A percentile compares a stretch with the other conserved stretches of the same genome.
These are phyloP conservation scores for Berberis thunbergii DNA, from an alignment of 164 flowering plant genomes.

Conservation along the genomic window DNA sequence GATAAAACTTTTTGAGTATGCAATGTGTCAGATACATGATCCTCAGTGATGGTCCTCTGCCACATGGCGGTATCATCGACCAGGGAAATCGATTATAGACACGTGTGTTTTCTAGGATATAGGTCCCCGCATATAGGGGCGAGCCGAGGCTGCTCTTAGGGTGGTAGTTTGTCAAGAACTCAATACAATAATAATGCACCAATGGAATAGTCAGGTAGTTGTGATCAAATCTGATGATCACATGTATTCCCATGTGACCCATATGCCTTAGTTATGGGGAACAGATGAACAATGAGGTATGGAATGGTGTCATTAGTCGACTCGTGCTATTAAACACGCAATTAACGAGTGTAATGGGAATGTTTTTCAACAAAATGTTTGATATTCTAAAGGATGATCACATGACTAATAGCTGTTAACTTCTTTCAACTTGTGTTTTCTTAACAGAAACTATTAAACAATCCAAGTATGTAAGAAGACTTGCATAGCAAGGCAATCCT, in stretches of 20 bases:
- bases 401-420: background rate
- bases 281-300: conserved; percentile 8
- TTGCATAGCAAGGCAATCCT: background rate
- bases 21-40: background rate
- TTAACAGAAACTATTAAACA: background rate
- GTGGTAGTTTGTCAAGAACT: conserved; percentile 5
- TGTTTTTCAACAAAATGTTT: background rate
- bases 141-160: conserved; percentile 1
- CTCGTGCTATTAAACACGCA: background rate
- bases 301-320: conserved; percentile 10
- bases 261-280: conserved; percentile 36
- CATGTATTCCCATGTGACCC: conserved; percentile 33
- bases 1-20: no score
- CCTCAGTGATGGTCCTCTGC: conserved; percentile 2
- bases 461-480: background rate
- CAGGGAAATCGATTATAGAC: background rate
- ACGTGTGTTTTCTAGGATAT: conserved; percentile 5
- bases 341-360: background rate
- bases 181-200: background rate
- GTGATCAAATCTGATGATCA: conserved; percentile 10
- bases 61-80: background rate
- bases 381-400: background rate
- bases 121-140: conserved; percentile 13
- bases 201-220: background rate
- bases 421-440: background rate